Evolutionary conservation across 148 eudicot species (phyloP).

Genomic region (Silene latifolia): DNA sequence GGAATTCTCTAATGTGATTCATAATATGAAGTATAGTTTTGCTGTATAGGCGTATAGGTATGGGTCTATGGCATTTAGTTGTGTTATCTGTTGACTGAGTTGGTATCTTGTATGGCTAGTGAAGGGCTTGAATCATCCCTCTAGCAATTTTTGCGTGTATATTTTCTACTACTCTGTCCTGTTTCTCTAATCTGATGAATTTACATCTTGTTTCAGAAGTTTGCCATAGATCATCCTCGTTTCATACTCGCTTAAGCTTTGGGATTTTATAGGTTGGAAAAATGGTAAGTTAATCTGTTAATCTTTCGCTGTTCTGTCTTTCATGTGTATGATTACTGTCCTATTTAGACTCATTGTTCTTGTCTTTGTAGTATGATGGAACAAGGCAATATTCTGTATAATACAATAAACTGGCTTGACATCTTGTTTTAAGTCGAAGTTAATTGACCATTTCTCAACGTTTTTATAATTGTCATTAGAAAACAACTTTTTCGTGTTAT

Average conservation of each 20-base stretch:
- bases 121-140: not conserved
- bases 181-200: no score
- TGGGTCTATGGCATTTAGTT: not conserved
- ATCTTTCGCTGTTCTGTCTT: not conserved
- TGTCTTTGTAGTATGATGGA: not conserved
- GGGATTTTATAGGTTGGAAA: slow-evolving; percentile 5
- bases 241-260: not conserved
- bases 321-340: not conserved
- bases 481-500: no score
- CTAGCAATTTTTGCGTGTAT: not conserved
- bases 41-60: not conserved
- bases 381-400: not conserved
- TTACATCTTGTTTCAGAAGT: slow-evolving; percentile 11
- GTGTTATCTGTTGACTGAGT: not conserved
- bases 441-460: not conserved
- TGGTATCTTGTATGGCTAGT: not conserved
- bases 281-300: slow-evolving; percentile 14
- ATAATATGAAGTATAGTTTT: no score
- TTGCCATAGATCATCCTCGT: not conserved
- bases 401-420: not conserved
- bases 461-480: no score
- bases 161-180: not conserved
- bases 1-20: no score
- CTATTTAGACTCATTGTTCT: not conserved
- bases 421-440: not conserved